Evolutionary conservation across 2,329 filamentous ascomycete species (phyloP).

Genomic region (Diplocarpon rosae): DNA sequence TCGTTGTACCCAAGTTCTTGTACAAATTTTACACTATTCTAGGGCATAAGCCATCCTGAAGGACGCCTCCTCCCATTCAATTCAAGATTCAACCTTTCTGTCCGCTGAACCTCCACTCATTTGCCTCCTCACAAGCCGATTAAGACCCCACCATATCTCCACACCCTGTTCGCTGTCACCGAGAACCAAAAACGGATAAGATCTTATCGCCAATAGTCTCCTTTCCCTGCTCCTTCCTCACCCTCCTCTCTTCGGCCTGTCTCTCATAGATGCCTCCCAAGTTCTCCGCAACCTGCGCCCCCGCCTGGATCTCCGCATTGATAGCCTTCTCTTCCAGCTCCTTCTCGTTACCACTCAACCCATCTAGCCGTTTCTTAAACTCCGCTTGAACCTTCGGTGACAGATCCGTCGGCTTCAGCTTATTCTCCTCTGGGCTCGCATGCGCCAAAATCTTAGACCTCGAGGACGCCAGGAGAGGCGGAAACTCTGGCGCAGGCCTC

Average conservation of each 20-base stretch:
- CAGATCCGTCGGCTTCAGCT: slow-evolving; percentile 24
- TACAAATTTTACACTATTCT: not conserved
- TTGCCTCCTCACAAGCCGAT: not conserved
- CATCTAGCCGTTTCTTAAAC: slow-evolving; percentile 45
- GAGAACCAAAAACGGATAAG: slow-evolving; percentile 22
- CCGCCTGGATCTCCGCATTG: slow-evolving; percentile 49
- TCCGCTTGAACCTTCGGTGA: slow-evolving; percentile 38
- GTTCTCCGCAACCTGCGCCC: slow-evolving; percentile 45
- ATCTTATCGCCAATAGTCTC: slow-evolving; percentile 34
- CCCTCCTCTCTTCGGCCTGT: slow-evolving; percentile 41
- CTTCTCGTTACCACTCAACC: slow-evolving; percentile 46
- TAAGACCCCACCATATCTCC: not conserved
- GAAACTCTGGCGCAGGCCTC: slow-evolving; percentile 46
- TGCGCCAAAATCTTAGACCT: slow-evolving; percentile 1
- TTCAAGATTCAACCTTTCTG: too few species aligned
- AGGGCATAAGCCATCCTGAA: not conserved
- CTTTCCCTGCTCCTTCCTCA: slow-evolving; percentile 43
- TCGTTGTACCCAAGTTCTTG: not conserved
- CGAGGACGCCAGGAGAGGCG: slow-evolving; percentile 36
- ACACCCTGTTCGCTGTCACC: slow-evolving; percentile 7
- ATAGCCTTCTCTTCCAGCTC: slow-evolving; percentile 53
- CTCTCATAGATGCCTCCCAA: slow-evolving; percentile 45
- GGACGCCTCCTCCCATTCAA: not conserved
- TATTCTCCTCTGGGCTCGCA: slow-evolving; percentile 14
- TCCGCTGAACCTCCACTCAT: not conserved